These are phyloP conservation scores for Penicillium psychrofluorescens DNA, from an alignment of 495 filamentous ascomycete species.

Conservation along the genomic window DNA sequence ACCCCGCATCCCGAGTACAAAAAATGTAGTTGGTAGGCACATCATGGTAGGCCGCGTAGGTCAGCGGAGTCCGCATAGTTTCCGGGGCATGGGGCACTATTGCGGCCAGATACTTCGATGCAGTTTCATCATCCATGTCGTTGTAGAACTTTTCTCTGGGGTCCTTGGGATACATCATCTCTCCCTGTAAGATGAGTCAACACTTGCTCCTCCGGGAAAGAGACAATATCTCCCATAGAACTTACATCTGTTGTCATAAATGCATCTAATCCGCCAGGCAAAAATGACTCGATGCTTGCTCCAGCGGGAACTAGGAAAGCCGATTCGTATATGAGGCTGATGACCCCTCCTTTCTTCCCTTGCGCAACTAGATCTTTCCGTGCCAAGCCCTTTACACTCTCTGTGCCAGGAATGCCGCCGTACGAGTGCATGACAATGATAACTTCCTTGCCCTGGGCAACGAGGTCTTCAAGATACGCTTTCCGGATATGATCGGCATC, in stretches of 20 bases:
- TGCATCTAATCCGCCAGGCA: neutral
- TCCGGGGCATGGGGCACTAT: neutral
- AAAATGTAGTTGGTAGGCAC: neutral
- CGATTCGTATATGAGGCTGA: neutral
- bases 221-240: neutral
- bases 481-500: neutral
- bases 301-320: neutral
- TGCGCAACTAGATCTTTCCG: neutral
- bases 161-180: neutral
- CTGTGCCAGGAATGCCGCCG: neutral
- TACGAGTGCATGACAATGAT: neutral
- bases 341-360: neutral
- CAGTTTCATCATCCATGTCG: neutral
- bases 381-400: neutral
- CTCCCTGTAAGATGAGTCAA: neutral
- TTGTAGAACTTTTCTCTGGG: conserved; percentile 1
- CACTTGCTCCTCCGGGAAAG: neutral
- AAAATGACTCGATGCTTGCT: neutral
- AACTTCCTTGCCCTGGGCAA: neutral
- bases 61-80: neutral
- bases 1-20: neutral
- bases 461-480: neutral
- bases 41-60: conserved; percentile 1
- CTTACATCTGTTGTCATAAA: neutral
- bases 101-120: neutral